Conservation (phyloP, 73 alveolate species). For the Tetrahymena malaccensis region DNA sequence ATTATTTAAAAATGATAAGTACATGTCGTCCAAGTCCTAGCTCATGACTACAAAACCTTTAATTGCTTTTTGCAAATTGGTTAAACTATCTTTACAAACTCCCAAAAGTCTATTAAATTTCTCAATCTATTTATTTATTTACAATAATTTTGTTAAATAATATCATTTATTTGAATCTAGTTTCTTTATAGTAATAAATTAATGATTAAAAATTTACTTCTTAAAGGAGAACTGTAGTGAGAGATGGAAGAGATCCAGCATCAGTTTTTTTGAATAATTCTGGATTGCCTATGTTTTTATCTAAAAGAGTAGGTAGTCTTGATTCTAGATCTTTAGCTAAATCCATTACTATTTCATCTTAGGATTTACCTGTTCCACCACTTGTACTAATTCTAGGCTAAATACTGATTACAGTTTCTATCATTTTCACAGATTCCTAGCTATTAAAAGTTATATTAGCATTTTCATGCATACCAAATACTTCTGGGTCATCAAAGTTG, state of each 20-base stretch:
- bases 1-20: constrained; percentile 64
- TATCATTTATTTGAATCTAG: too few relatives aligned
- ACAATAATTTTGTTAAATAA: not conserved
- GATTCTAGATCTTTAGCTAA: constrained; percentile 57
- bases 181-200: too few relatives aligned
- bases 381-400: constrained; percentile 81
- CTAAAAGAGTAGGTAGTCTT: constrained; percentile 62
- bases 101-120: constrained; percentile 67
- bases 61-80: constrained; percentile 67
- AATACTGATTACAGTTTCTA: constrained; percentile 73
- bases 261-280: constrained; percentile 14
- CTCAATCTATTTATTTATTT: constrained; percentile 27
- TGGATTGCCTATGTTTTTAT: constrained; percentile 58
- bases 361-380: constrained; percentile 72
- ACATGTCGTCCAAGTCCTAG: constrained; percentile 83
- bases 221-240: constrained; percentile 76
- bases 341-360: constrained; percentile 76
- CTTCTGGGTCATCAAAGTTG: constrained; percentile 90
- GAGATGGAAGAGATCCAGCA: constrained; percentile 67
- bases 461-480: constrained; percentile 99
- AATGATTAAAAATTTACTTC: constrained; percentile 45
- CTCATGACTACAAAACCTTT: constrained; percentile 83
- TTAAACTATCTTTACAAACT: constrained; percentile 61
- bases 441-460: constrained; percentile 94
- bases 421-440: constrained; percentile 74